Base-by-base conservation (phyloP, 352 stramenopile genomes). In the Globisporangium polare region DNA sequence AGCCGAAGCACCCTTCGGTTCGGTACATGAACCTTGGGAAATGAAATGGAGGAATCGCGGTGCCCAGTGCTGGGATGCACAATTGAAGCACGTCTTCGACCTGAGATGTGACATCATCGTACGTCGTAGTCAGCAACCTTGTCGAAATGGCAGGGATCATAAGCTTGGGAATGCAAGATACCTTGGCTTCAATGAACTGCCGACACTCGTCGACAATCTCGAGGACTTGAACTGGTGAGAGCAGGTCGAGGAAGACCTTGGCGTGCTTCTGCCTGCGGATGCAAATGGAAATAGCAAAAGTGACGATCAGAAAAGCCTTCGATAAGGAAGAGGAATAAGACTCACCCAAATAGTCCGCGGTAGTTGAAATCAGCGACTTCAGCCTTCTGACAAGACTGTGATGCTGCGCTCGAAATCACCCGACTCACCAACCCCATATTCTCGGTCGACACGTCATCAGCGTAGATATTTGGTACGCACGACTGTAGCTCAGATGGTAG, bases 1-100 rank as follows among this genome's bases (percentile, higher is more conserved):
- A 93, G 6, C 83, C 85, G 42, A 78, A 94, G 41, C 78, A 90
- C 0, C 80, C 83, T 76, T 55, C 57, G 43, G 59, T 62, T 50
- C 61, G 22, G 35, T 52, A 71, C 65, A 91, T 76, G 53, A 88
- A 80, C 43, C 75, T 78, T 2, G 85, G 89, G 24, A 92, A 68
- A 20, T 80, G 81, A 67, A 86, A 91, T 2, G 84, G 82, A 9
- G 86, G 86, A 39, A 96, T 88, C 6, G 86, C 75, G 0, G 78
- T 72, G 0, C 73, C 84, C 5, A 96, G 64, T 7, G 89, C 86
- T 39, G 88, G 69, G 8, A 93, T 67, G 47, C 88, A 95, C 29
- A 88, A 52, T 42, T 76, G 65, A 7, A 97, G 60, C 22, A 92
- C 74, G 3, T 95, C 79, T 62, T 79, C 66, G 18, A 95, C 74